Conservation (phyloP, 371 early-diverging fungal species). For the Batkoa obscura region DNA sequence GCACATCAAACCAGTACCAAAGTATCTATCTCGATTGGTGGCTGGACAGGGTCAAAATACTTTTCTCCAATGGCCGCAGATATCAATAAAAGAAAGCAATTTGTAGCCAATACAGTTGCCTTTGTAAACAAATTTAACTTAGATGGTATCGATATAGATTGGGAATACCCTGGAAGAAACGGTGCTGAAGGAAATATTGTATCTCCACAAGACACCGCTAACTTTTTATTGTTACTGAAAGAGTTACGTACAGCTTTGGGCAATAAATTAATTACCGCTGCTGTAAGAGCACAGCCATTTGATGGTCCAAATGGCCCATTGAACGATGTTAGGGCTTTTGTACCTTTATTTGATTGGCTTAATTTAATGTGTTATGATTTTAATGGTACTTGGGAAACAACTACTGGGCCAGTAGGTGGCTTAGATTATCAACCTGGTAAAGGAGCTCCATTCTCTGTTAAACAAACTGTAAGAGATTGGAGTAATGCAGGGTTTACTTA, state of each 20-base stretch:
- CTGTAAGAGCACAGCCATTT: slow-evolving; percentile 45
- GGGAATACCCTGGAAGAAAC: slow-evolving; percentile 59
- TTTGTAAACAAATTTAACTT: slow-evolving; percentile 10
- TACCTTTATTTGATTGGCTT: slow-evolving; percentile 29
- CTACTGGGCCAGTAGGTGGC: slow-evolving; percentile 25
- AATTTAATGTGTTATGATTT: slow-evolving; percentile 28
- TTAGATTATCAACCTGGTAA: background rate
- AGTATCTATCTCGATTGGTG: slow-evolving; percentile 48
- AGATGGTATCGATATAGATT: slow-evolving; percentile 34
- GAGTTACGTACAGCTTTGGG: slow-evolving; percentile 39
- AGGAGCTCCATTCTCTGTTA: slow-evolving; percentile 30
- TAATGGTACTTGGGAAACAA: slow-evolving; percentile 24
- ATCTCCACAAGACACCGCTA: slow-evolving; percentile 24
- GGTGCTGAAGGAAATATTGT: slow-evolving; percentile 44
- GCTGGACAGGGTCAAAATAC: slow-evolving; percentile 48
- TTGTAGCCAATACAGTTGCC: slow-evolving; percentile 23
- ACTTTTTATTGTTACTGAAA: slow-evolving; percentile 29
- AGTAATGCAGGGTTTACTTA: slow-evolving; percentile 32
- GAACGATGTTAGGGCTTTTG: slow-evolving; percentile 33
- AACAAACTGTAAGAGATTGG: slow-evolving; percentile 20
- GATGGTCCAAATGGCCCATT: slow-evolving; percentile 28
- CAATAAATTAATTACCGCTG: slow-evolving; percentile 41
- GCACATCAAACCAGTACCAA: slow-evolving; percentile 13
- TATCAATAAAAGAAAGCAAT: slow-evolving; percentile 15
- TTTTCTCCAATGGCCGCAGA: slow-evolving; percentile 35